These are phyloP conservation scores for Zea mays DNA, from an alignment of 176 grass and related monocot species.

Conservation along the genomic window Zm-B73-REFERENCE-NAM-5.0 NC_050101.1:177003501-177004000, in stretches of 20 bases:
- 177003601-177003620: neutral
- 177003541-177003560: neutral
- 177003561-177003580: neutral
- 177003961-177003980: conserved; percentile 66
- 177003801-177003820: neutral
- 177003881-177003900: conserved; percentile 21
- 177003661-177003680: neutral
- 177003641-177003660: neutral
- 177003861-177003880: conserved; percentile 88
- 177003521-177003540: neutral
- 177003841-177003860: conserved; percentile 86
- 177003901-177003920: neutral
- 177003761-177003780: neutral
- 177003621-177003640: neutral
- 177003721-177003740: neutral
- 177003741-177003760: neutral
- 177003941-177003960: conserved; percentile 48
- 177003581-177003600: neutral
- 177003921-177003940: conserved; percentile 1
- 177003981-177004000: conserved; percentile 72
- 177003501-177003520: neutral
- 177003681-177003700: neutral
- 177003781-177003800: neutral
- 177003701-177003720: neutral
- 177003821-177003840: conserved; percentile 33